Percentiles rank a stretch among this genome's conserved stretches.
Evolutionary conservation across 148 eudicot species (phyloP).

Genomic region (Drosera capensis): DNA sequence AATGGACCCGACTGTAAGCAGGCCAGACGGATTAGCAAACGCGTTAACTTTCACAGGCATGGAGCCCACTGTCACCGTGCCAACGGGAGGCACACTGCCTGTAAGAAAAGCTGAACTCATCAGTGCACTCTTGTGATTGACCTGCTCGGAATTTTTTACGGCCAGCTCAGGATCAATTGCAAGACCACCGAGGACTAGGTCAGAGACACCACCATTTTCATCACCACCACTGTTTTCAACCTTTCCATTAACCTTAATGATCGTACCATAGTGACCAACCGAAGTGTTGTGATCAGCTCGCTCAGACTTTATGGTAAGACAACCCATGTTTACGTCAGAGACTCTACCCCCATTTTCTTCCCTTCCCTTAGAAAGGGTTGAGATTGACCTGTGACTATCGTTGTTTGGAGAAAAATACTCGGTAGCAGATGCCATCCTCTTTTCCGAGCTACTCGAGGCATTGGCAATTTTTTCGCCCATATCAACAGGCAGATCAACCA

Average conservation of each 20-base stretch:
- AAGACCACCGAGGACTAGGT: no score
- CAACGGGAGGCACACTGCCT: conserved; percentile 9
- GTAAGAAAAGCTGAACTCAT: not conserved
- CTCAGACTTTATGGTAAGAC: conserved; percentile 43
- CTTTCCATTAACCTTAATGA: no score
- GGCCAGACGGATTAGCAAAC: conserved; percentile 28
- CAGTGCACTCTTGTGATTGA: not conserved
- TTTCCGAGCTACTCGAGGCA: conserved; percentile 12
- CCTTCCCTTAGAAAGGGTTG: conserved; percentile 3
- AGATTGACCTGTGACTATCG: not conserved
- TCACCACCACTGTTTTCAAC: no score
- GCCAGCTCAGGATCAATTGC: conserved; percentile 4
- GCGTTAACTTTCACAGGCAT: conserved; percentile 62
- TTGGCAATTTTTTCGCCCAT: conserved; percentile 19
- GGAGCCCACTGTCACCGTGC: conserved; percentile 62
- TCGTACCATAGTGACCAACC: no score
- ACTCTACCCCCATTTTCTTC: conserved; percentile 17
- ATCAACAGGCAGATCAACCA: conserved; percentile 21
- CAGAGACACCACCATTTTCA: no score
- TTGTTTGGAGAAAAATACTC: conserved; percentile 8
- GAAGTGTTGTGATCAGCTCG: conserved; percentile 15
- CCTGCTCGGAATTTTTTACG: not conserved
- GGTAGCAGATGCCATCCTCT: conserved; percentile 7
- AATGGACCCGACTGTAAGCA: conserved; percentile 68
- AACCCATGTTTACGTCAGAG: conserved; percentile 39